Evolutionary conservation across 306 rosid genomes (phyloP), one percentile per base, ranked within the genome.

Genomic region (Purshia tridentata): DNA sequence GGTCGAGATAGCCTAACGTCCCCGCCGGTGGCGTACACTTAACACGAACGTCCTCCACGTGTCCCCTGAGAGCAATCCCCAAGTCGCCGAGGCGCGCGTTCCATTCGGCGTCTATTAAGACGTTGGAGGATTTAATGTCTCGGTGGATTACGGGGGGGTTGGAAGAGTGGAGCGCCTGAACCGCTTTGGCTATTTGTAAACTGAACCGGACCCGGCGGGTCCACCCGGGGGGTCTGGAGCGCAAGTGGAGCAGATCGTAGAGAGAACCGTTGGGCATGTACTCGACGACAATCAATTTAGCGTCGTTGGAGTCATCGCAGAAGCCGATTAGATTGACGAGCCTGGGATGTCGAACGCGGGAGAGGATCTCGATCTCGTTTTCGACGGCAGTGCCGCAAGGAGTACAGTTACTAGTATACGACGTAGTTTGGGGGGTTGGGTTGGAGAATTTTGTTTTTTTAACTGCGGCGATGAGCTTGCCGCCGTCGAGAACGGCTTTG

Each of bases 21-120:
- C 98, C 98, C 58, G 98, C 97, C 19, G 98, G 98, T 0, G 97
- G 97, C 3, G 97, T 91, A 65, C 90, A 89, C 84, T 80, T 89
- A 0, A 89, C 78, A 4, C 90, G 92, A 7, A 93, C 93, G 73
- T 93, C 98, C 72, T 91, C 97, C 86, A 93, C 90, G 88, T 89
- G 88, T 72, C 97, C 97, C 39, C 96, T 84, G 0, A 93, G 59
- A 0, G 98, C 97, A 18, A 93, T 61, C 0, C 98, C 98, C 19
- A 93, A 89, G 72, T 93, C 98, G 0, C 97, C 92, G 70, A 93
- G 88, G 75, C 98, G 70, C 0, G 98, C 98, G 57, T 76, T 79
- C 73, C 86, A 40, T 0, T 80, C 55, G 7, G 37, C 65, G 65
- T 93, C 98, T 70, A 93, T 86, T 9, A 93, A 75, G 5, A 93